Evolutionary conservation across 768 basidiomycete species (phyloP), one percentile per base, ranked within the genome.

Genomic region (Kwoniella heveanensis): DNA sequence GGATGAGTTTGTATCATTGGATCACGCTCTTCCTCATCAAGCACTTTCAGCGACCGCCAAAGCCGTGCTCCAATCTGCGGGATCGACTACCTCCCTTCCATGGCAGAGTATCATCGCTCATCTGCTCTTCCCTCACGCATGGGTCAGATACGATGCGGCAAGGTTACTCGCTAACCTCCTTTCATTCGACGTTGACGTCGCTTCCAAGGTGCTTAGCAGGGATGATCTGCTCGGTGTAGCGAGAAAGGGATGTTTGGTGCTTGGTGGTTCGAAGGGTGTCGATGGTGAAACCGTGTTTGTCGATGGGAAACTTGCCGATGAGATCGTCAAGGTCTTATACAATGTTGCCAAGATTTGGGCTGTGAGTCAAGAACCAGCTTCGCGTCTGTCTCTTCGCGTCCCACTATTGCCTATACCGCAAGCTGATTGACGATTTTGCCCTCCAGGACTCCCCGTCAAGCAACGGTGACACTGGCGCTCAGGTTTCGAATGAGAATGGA

Each of bases 251-350:
- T 88, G 86, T 49, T 77, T 86, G 21, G 87, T 97, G 75, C 84
- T 99, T 64, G 89, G 88, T 80, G 92, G 92, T 72, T 84, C 87
- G 17, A 85, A 90, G 64, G 80, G 92, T 49, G 89, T 90, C 67
- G 87, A 87, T 24, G 73, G 84, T 0, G 83, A 91, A n/a, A 84
- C 87, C 62, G 75, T 92, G 4, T 57, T 73, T 21, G 68, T 76
- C 10, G 68, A 72, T 53, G 66, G 66, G 26, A 77, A 76, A 50
- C 57, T 80, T 32, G 73, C 74, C 25, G 73, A 76, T 51, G 92
- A 97, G 80, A 81, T 91, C 10, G 91, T 95, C 70, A 97, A 96
- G 82, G 92, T 97, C 71, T 79, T 98, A 25, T 92, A 94, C 72
- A 93, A 89, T 74, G 82, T 95, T n/a, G 91, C 90, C 24, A 93